A percentile compares a stretch with the other conserved stretches of the same genome.
phyloP scores from a whole-genome alignment of 169 alveolate genomes.

The Nephromyces sp. region DNA sequence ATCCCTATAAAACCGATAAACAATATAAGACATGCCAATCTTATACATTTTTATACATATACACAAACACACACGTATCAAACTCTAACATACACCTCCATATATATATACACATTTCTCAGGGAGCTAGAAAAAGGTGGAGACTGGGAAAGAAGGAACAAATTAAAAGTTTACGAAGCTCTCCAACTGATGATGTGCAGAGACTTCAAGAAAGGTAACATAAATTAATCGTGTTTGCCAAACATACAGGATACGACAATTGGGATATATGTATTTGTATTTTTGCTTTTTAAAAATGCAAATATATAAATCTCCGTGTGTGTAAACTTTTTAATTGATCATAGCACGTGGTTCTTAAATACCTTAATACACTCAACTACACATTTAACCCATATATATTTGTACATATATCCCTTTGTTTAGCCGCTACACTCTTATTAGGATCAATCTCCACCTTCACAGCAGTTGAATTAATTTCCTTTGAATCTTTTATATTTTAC shows the following conservation, averaged over 20 bases:
- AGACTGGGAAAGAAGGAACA: conserved; percentile 95
- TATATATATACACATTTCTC: neutral
- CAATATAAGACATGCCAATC: neutral
- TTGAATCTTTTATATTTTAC: conserved; percentile 77
- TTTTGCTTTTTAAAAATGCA: too few relatives aligned
- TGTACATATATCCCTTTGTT: neutral
- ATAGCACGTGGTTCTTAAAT: conserved; percentile 36
- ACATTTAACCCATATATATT: neutral
- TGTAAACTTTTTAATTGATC: neutral
- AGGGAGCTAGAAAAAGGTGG: conserved; percentile 86
- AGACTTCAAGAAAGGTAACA: conserved; percentile 15
- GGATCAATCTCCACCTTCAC: conserved; percentile 86
- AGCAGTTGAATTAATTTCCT: conserved; percentile 82
- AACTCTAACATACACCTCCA: neutral
- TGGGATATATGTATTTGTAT: too few relatives aligned
- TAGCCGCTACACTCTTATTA: conserved; percentile 49
- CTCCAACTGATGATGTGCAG: conserved; percentile 16
- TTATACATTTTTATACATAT: neutral
- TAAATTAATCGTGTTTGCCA: neutral
- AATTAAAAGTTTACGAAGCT: conserved; percentile 86
- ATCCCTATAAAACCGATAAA: too few relatives aligned
- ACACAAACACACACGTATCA: too few relatives aligned
- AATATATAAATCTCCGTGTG: too few relatives aligned
- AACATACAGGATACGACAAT: too few relatives aligned
- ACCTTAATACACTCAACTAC: conserved; percentile 5